phyloP scores from a whole-genome alignment of 805 yeast species.

The Candida arabinofermentans region DNA sequence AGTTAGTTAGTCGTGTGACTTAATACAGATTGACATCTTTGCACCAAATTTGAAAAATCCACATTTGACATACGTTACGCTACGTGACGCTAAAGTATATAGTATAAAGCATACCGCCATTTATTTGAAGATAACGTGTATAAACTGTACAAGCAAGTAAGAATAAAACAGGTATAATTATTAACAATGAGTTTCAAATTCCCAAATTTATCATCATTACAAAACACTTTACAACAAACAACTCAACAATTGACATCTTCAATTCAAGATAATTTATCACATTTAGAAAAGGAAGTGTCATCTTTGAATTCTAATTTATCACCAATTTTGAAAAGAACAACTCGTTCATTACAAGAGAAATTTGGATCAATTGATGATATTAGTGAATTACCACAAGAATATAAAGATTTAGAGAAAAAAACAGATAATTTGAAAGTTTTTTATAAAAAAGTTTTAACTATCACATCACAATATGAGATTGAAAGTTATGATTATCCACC shows the following conservation, averaged over 20 bases:
- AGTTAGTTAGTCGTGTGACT: too few relatives aligned
- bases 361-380: constrained; percentile 64
- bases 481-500: constrained; percentile 85
- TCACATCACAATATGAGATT: constrained; percentile 63
- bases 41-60: too few relatives aligned
- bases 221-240: constrained; percentile 31
- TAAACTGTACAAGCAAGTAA: too few relatives aligned
- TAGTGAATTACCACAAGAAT: constrained; percentile 71
- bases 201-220: constrained; percentile 28
- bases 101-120: too few relatives aligned
- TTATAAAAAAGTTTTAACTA: constrained; percentile 47
- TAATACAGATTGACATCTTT: too few relatives aligned
- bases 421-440: constrained; percentile 61
- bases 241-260: constrained; percentile 30
- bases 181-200: constrained; percentile 28
- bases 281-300: constrained; percentile 32
- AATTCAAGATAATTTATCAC: constrained; percentile 30
- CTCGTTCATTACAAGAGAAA: constrained; percentile 55
- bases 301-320: constrained; percentile 35
- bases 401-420: constrained; percentile 60
- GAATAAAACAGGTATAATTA: constrained; percentile 1
- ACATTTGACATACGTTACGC: too few relatives aligned
- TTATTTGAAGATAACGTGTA: too few relatives aligned
- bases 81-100: too few relatives aligned
- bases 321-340: constrained; percentile 58